These are phyloP conservation scores for Tuber calosporum DNA, from an alignment of 495 filamentous ascomycete genomes.

Conservation along the genomic window DNA sequence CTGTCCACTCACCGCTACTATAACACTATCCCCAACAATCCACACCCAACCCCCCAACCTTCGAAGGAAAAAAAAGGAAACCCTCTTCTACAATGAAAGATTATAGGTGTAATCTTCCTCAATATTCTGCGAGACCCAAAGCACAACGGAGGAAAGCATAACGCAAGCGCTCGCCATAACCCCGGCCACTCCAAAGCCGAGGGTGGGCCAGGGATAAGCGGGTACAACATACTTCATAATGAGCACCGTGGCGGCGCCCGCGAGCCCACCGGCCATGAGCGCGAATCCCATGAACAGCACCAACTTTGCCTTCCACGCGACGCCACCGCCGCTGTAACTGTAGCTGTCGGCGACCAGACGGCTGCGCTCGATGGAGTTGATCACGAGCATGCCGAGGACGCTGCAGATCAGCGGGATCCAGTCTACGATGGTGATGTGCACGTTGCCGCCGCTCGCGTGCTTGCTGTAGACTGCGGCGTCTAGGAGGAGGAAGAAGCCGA, in stretches of 20 bases:
- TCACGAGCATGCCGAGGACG: conserved; percentile 90
- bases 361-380: conserved; percentile 95
- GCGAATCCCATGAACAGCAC: conserved; percentile 96
- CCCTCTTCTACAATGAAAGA: conserved; percentile 60
- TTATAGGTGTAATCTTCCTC: conserved; percentile 99
- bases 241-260: conserved; percentile 71
- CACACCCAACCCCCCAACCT: not conserved
- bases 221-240: conserved; percentile 86
- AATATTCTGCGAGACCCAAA: conserved; percentile 98
- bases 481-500: conserved; percentile 93
- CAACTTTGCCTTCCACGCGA: conserved; percentile 92
- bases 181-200: conserved; percentile 92
- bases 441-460: conserved; percentile 66
- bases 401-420: conserved; percentile 98
- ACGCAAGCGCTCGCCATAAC: conserved; percentile 78
- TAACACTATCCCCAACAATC: not conserved
- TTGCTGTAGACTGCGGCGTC: conserved; percentile 84
- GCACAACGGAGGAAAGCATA: conserved; percentile 76
- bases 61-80: not conserved
- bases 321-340: conserved; percentile 74
- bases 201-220: conserved; percentile 67
- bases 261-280: conserved; percentile 84
- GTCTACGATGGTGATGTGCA: conserved; percentile 94
- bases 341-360: conserved; percentile 78
- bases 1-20: no score